phyloP scores from a whole-genome alignment of 352 stramenopile genomes.

The Globisporangium ultimum region DNA sequence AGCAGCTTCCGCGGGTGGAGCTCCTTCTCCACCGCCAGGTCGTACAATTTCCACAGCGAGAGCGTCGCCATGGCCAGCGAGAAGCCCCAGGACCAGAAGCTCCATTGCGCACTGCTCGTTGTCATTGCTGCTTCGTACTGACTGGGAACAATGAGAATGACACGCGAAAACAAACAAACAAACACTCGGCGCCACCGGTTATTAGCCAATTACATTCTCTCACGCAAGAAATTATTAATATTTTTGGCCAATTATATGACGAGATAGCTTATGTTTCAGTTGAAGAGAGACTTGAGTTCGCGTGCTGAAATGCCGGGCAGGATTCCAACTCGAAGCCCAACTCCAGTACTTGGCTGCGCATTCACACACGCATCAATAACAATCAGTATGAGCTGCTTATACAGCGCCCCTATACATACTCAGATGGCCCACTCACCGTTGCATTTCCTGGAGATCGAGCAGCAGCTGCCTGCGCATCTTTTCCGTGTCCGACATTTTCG shows the following conservation, averaged over 20 bases:
- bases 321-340: slow-evolving; percentile 43
- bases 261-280: not conserved
- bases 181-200: slow-evolving; percentile 13
- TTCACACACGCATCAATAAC: not conserved
- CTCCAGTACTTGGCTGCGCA: slow-evolving; percentile 40
- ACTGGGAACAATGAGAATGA: slow-evolving; percentile 1
- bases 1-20: not conserved
- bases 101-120: slow-evolving; percentile 20
- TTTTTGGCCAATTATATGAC: slow-evolving; percentile 19
- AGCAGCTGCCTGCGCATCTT: slow-evolving; percentile 84
- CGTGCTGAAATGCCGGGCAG: slow-evolving; percentile 26
- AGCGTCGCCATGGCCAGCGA: slow-evolving; percentile 59
- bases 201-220: slow-evolving; percentile 38
- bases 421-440: slow-evolving; percentile 36
- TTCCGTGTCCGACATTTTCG: slow-evolving; percentile 69
- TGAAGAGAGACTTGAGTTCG: slow-evolving; percentile 17
- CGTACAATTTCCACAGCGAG: slow-evolving; percentile 67
- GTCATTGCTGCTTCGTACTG: not conserved
- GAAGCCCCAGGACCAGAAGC: slow-evolving; percentile 50
- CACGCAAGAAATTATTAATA: not conserved
- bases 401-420: not conserved
- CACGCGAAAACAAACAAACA: slow-evolving; percentile 1
- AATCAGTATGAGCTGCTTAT: not conserved
- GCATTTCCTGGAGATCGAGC: slow-evolving; percentile 72
- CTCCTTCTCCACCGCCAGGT: slow-evolving; percentile 26